Evolutionary conservation across 2,329 filamentous ascomycete species (phyloP).

Genomic region (Endoconidiophora polonica): DNA sequence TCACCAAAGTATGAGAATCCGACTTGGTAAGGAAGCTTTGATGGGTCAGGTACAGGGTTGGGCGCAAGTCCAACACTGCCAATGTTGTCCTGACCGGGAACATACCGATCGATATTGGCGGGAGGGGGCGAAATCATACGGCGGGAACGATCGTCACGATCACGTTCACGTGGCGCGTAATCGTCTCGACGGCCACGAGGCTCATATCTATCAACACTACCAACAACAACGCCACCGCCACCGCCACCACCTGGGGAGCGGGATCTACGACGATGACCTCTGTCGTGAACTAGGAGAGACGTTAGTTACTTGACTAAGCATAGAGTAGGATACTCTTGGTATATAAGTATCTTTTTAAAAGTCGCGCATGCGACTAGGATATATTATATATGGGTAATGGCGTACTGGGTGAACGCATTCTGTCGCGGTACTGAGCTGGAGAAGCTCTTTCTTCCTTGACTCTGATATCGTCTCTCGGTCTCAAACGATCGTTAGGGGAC

Average conservation of each 20-base stretch:
- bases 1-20: slow-evolving; percentile 76
- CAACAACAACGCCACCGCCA: background rate
- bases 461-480: slow-evolving; percentile 33
- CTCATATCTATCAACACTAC: slow-evolving; percentile 55
- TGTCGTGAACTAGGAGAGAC: slow-evolving; percentile 32
- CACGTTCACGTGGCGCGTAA: slow-evolving; percentile 35
- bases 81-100: slow-evolving; percentile 52
- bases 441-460: slow-evolving; percentile 38
- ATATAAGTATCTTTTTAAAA: too few species aligned
- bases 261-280: slow-evolving; percentile 43
- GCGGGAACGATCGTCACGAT: slow-evolving; percentile 36
- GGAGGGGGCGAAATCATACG: slow-evolving; percentile 45
- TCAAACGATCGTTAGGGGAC: slow-evolving; percentile 37
- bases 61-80: slow-evolving; percentile 27
- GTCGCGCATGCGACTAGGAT: background rate
- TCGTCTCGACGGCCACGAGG: slow-evolving; percentile 50
- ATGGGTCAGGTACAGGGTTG: slow-evolving; percentile 57
- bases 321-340: too few species aligned
- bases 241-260: slow-evolving; percentile 43
- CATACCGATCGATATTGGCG: slow-evolving; percentile 68
- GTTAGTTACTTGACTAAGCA: background rate
- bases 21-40: slow-evolving; percentile 60
- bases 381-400: slow-evolving; percentile 15
- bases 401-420: slow-evolving; percentile 56
- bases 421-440: slow-evolving; percentile 24